Percentiles rank a stretch among this genome's conserved stretches.
Evolutionary conservation across 768 basidiomycete species (phyloP).

Genomic region (Tylopilus sp.): DNA sequence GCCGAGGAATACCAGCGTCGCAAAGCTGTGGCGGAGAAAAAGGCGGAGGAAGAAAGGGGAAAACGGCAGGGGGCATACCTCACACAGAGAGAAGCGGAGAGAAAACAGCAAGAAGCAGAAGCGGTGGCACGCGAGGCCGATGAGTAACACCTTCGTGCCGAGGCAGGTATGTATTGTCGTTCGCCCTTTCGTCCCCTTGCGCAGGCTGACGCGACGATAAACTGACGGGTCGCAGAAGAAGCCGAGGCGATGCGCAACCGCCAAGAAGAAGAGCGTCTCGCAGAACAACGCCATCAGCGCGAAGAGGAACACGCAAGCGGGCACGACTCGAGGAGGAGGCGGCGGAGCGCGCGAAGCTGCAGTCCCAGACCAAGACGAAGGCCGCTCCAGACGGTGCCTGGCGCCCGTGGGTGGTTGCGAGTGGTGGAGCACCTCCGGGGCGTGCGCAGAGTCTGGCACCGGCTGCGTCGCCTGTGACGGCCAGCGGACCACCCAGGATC

Average conservation of each 20-base stretch:
- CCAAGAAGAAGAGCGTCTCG: slow-evolving; percentile 57
- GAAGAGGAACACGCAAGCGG: slow-evolving; percentile 52
- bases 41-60: slow-evolving; percentile 82
- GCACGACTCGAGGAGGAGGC: slow-evolving; percentile 72
- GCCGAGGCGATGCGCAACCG: slow-evolving; percentile 52
- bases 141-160: slow-evolving; percentile 43
- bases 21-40: slow-evolving; percentile 51
- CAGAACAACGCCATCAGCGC: slow-evolving; percentile 50
- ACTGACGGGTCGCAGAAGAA: slow-evolving; percentile 56
- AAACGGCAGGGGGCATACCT: slow-evolving; percentile 60
- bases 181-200: neutral
- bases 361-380: slow-evolving; percentile 31
- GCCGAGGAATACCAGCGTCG: slow-evolving; percentile 62
- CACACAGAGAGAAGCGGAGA: slow-evolving; percentile 53
- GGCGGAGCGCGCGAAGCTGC: slow-evolving; percentile 41
- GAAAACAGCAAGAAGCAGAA: slow-evolving; percentile 26
- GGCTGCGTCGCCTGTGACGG: no score
- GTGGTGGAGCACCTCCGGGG: slow-evolving; percentile 32
- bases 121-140: slow-evolving; percentile 25
- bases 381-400: slow-evolving; percentile 20
- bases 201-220: slow-evolving; percentile 27
- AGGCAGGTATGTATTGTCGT: slow-evolving; percentile 46
- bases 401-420: slow-evolving; percentile 16
- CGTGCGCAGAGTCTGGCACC: slow-evolving; percentile 48
- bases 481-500: no score